phyloP scores from a whole-genome alignment of 148 eudicot genomes.

The Fagopyrum tataricum region DNA sequence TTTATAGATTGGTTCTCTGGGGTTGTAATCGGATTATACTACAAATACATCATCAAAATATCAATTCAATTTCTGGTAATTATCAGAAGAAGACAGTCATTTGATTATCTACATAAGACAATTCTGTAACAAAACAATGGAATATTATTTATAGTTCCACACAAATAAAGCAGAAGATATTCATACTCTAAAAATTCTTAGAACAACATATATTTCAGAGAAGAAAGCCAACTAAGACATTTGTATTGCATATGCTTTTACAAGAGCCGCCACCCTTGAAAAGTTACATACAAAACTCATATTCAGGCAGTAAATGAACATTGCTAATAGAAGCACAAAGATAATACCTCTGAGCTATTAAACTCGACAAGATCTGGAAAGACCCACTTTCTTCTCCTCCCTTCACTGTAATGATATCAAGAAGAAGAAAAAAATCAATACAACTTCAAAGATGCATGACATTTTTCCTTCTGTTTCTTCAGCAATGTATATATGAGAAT shows the following conservation, averaged over 20 bases:
- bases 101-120: background rate
- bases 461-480: background rate
- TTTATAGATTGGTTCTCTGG: background rate
- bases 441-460: background rate
- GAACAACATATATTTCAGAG: background rate
- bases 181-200: background rate
- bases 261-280: background rate
- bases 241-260: background rate
- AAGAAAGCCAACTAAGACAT: background rate
- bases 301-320: background rate
- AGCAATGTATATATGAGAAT: background rate
- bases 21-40: background rate
- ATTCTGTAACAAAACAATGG: background rate
- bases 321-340: background rate
- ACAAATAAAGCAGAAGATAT: background rate
- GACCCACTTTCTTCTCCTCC: conserved; percentile 94
- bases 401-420: conserved; percentile 57
- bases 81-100: background rate
- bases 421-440: too few relatives aligned
- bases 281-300: background rate
- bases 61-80: background rate
- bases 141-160: background rate
- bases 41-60: background rate
- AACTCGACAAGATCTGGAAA: conserved; percentile 68
- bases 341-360: conserved; percentile 41